Percentiles rank a stretch among this genome's conserved stretches.
Evolutionary conservation across 495 filamentous ascomycete species (phyloP).

Genomic region (Choiromyces venosus): DNA sequence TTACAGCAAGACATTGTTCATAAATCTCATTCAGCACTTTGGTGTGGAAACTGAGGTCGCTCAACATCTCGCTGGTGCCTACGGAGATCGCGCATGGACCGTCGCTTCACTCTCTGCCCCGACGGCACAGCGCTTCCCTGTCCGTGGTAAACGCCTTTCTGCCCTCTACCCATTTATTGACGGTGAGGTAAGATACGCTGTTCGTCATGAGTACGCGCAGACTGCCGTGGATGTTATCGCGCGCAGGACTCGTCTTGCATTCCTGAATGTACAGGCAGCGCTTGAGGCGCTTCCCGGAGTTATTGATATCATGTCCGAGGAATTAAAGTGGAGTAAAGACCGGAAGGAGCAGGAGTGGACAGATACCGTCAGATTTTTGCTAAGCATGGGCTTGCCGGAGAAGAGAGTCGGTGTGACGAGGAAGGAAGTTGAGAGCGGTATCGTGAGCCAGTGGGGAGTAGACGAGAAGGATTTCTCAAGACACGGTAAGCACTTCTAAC

Average conservation of each 20-base stretch:
- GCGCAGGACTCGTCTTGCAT: conserved; percentile 78
- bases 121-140: conserved; percentile 78
- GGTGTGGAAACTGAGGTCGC: conserved; percentile 94
- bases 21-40: conserved; percentile 96
- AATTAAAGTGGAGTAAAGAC: conserved; percentile 72
- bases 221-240: conserved; percentile 89
- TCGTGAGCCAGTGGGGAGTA: conserved; percentile 33
- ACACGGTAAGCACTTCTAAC: conserved; percentile 20
- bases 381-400: conserved; percentile 66
- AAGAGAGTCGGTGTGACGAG: conserved; percentile 56
- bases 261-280: conserved; percentile 91
- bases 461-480: conserved; percentile 34
- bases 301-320: conserved; percentile 89
- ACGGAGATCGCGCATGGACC: conserved; percentile 94
- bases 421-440: conserved; percentile 51
- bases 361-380: conserved; percentile 61
- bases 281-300: conserved; percentile 81
- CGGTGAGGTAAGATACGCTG: conserved; percentile 86
- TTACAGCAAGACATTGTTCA: conserved; percentile 91
- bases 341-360: conserved; percentile 81
- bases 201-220: conserved; percentile 88
- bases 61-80: conserved; percentile 79
- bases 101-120: conserved; percentile 79
- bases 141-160: conserved; percentile 76
- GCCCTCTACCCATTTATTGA: conserved; percentile 91